A percentile compares a stretch with the other conserved stretches of the same genome.
These are phyloP conservation scores for Fraxinus americana DNA, from an alignment of 257 asterid species.

Conservation along the genomic window DNA sequence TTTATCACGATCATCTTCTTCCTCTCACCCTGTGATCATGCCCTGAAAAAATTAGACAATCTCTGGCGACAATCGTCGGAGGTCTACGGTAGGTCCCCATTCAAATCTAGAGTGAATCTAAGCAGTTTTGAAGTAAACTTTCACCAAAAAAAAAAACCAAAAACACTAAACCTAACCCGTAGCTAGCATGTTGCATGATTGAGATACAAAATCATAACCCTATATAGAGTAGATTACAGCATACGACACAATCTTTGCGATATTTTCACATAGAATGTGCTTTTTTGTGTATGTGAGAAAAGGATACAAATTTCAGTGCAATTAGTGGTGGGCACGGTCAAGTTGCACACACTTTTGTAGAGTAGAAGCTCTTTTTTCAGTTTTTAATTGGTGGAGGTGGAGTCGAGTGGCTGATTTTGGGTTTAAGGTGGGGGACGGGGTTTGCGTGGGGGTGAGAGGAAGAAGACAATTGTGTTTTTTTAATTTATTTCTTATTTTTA, in stretches of 20 bases:
- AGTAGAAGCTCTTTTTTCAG: background rate
- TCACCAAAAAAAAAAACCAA: background rate
- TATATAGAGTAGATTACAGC: constrained; percentile 7
- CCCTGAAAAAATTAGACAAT: constrained; percentile 69
- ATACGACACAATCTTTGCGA: constrained; percentile 27
- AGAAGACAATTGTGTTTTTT: too few species aligned
- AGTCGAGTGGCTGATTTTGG: too few species aligned
- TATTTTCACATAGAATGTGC: constrained; percentile 29
- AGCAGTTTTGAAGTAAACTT: background rate
- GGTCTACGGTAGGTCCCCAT: constrained; percentile 90
- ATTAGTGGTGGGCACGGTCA: constrained; percentile 34
- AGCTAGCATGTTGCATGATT: constrained; percentile 48
- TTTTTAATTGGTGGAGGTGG: constrained; percentile 2
- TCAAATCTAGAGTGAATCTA: constrained; percentile 24
- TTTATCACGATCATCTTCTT: too few species aligned
- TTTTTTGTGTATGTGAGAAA: background rate
- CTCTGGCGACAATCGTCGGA: constrained; percentile 90
- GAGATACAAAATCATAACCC: constrained; percentile 31
- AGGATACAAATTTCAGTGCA: constrained; percentile 3
- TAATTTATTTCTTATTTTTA: too few species aligned
- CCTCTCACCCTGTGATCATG: constrained; percentile 43
- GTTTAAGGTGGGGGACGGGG: too few species aligned
- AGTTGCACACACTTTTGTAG: constrained; percentile 55
- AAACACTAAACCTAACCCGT: constrained; percentile 19
- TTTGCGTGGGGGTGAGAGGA: too few species aligned